These are phyloP conservation scores for Fraxinus sp. DNA, from an alignment of 305 asterid genomes.

Conservation along the genomic window DNA sequence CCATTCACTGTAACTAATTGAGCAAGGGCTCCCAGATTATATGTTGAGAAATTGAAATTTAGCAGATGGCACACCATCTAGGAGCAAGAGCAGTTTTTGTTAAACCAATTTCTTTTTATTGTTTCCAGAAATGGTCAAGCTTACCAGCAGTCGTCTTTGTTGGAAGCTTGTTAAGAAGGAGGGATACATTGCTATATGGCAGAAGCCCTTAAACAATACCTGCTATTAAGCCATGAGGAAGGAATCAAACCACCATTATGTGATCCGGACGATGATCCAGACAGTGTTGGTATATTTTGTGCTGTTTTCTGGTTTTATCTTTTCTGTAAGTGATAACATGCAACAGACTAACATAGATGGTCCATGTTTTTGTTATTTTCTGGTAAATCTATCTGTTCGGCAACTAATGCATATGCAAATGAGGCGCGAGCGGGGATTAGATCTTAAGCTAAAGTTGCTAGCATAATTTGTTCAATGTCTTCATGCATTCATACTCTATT, in stretches of 20 bases:
- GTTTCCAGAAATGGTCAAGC: conserved; percentile 73
- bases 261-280: conserved; percentile 78
- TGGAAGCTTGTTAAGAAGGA: conserved; percentile 91
- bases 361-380: background rate
- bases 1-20: conserved; percentile 3
- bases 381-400: background rate
- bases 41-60: conserved; percentile 3
- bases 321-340: background rate
- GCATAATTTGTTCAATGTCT: background rate
- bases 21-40: background rate
- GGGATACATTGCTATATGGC: conserved; percentile 91
- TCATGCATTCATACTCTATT: background rate
- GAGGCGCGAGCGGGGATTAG: background rate
- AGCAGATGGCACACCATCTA: conserved; percentile 4
- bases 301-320: conserved; percentile 7
- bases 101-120: conserved; percentile 23
- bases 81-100: conserved; percentile 19
- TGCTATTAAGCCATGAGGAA: conserved; percentile 72
- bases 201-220: conserved; percentile 78
- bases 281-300: conserved; percentile 62
- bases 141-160: conserved; percentile 64
- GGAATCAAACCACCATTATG: conserved; percentile 74
- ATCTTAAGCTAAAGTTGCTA: background rate
- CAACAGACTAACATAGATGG: background rate
- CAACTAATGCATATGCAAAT: background rate